Evolutionary conservation across 768 basidiomycete species (phyloP).

Genomic region (Crassisporium funariophilum): DNA sequence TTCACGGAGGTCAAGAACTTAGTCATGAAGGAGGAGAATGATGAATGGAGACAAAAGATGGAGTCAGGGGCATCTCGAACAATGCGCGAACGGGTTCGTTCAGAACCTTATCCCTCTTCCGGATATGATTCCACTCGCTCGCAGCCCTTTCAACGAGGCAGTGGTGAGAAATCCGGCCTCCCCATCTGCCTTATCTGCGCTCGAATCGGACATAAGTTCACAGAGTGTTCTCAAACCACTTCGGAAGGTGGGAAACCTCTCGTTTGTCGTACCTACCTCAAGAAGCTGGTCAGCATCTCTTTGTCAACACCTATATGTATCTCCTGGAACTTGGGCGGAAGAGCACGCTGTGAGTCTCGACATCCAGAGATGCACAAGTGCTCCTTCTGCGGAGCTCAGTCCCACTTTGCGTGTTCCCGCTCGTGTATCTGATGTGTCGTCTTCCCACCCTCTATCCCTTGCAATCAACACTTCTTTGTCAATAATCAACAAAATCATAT

Average conservation of each 20-base stretch:
- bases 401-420: slow-evolving; percentile 18
- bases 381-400: slow-evolving; percentile 7
- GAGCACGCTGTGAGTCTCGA: slow-evolving; percentile 1
- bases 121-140: too few relatives aligned
- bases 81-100: background rate
- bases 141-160: slow-evolving; percentile 10
- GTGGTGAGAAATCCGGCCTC: slow-evolving; percentile 1
- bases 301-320: slow-evolving; percentile 4
- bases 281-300: slow-evolving; percentile 1
- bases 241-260: slow-evolving; percentile 9
- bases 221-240: slow-evolving; percentile 6
- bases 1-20: background rate
- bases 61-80: background rate
- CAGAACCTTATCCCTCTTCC: background rate
- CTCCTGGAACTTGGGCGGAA: slow-evolving; percentile 9
- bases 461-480: too few relatives aligned
- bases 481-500: slow-evolving; percentile 25
- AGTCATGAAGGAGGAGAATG: too few relatives aligned
- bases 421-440: background rate
- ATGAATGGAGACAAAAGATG: too few relatives aligned
- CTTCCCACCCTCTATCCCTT: too few relatives aligned
- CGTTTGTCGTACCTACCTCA: background rate
- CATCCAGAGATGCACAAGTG: slow-evolving; percentile 6
- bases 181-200: slow-evolving; percentile 22
- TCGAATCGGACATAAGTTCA: slow-evolving; percentile 10